phyloP scores from a whole-genome alignment of 257 asterid genomes.

The Handroanthus guayacan region DNA sequence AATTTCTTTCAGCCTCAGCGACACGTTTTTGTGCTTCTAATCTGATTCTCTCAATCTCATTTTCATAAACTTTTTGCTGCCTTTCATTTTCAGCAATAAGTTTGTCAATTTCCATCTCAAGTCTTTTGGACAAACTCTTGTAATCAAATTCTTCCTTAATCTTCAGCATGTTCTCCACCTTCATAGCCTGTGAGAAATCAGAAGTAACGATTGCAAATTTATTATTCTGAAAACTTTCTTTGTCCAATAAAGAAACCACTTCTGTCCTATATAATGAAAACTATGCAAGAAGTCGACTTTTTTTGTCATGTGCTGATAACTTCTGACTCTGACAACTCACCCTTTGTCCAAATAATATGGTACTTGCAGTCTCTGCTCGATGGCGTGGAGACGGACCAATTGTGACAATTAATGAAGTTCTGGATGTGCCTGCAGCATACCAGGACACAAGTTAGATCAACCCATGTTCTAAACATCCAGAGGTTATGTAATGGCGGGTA shows the following conservation, averaged over 20 bases:
- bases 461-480: conserved; percentile 28
- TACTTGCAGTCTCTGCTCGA: conserved; percentile 97
- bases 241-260: conserved; percentile 8
- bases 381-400: conserved; percentile 99
- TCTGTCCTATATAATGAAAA: conserved; percentile 16
- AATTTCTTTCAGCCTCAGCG: conserved; percentile 83
- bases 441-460: conserved; percentile 38
- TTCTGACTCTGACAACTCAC: conserved; percentile 53
- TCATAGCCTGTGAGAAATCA: conserved; percentile 82
- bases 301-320: background rate
- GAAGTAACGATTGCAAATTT: conserved; percentile 17
- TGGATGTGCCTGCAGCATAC: conserved; percentile 83
- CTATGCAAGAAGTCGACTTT: conserved; percentile 16
- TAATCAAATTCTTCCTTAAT: conserved; percentile 97
- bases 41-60: conserved; percentile 84
- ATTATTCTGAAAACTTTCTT: background rate
- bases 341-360: conserved; percentile 98
- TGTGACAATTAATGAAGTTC: conserved; percentile 91
- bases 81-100: conserved; percentile 93
- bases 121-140: conserved; percentile 84
- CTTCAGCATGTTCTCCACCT: conserved; percentile 99
- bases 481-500: background rate
- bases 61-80: conserved; percentile 78
- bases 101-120: conserved; percentile 91
- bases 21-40: conserved; percentile 85